A percentile compares a stretch with the other conserved stretches of the same genome.
Conservation (phyloP, 495 filamentous ascomycete genomes). For the Thermothielavioides terrestris region DNA sequence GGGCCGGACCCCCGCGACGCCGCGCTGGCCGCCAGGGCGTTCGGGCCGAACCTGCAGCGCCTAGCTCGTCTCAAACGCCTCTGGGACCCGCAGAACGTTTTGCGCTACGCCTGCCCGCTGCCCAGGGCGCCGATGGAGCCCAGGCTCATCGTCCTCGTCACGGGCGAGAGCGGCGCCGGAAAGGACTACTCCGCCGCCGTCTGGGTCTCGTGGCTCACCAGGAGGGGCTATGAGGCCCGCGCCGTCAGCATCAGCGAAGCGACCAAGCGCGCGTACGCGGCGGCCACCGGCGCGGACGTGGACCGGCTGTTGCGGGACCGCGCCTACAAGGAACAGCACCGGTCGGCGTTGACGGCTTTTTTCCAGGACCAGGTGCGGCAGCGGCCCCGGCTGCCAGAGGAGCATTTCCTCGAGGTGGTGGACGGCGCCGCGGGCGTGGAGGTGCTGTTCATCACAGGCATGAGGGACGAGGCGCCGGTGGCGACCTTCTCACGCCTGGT, state of each 20-base stretch:
- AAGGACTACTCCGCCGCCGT: conserved; percentile 53
- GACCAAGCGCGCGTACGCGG: conserved; percentile 52
- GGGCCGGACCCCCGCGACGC: conserved; percentile 54
- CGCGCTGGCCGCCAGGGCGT: conserved; percentile 44
- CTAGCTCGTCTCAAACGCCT: conserved; percentile 45
- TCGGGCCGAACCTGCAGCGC: conserved; percentile 47
- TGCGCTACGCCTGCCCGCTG: conserved; percentile 49
- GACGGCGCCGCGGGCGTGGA: conserved; percentile 38
- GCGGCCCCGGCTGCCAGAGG: conserved; percentile 43
- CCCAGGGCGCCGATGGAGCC: conserved; percentile 30
- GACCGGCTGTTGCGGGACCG: conserved; percentile 44
- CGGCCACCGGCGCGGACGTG: conserved; percentile 42
- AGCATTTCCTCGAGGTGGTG: conserved; percentile 49
- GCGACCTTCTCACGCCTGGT: conserved; percentile 47
- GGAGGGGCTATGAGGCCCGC: conserved; percentile 34
- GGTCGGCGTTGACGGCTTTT: conserved; percentile 45
- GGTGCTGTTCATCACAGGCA: conserved; percentile 55
- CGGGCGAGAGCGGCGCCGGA: conserved; percentile 49
- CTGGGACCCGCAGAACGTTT: conserved; percentile 45
- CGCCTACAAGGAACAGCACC: conserved; percentile 55
- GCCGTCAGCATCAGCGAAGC: conserved; percentile 52
- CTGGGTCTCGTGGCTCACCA: conserved; percentile 41
- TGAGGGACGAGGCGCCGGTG: conserved; percentile 57
- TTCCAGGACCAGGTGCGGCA: conserved; percentile 41
- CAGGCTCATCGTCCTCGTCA: conserved; percentile 52